Conservation (phyloP, 129 eudicot species). For the Sambucus nigra region DNA sequence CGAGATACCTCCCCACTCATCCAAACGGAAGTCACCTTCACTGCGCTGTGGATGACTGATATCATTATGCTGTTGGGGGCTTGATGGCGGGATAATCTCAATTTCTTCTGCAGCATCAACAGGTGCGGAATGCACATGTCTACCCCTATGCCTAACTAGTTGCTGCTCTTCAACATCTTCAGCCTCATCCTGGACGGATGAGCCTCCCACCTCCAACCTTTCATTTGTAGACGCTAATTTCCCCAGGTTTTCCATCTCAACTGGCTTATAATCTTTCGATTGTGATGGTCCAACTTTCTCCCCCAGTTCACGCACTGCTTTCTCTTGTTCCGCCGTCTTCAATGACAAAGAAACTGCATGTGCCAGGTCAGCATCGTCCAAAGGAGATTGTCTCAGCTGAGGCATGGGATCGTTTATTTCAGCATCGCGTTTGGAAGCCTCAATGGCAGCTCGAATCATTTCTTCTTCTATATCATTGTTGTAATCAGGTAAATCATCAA, state of each 20-base stretch:
- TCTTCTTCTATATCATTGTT: conserved; percentile 78
- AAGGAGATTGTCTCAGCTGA: conserved; percentile 33
- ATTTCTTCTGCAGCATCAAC: conserved; percentile 31
- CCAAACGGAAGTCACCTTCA: conserved; percentile 45
- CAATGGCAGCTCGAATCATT: conserved; percentile 96
- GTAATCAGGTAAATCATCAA: conserved; percentile 49
- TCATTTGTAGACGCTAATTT: conserved; percentile 30
- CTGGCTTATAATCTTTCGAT: conserved; percentile 22
- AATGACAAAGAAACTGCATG: conserved; percentile 81
- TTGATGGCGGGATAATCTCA: conserved; percentile 33
- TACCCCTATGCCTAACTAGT: conserved; percentile 66
- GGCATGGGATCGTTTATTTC: conserved; percentile 30
- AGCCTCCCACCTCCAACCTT: conserved; percentile 53
- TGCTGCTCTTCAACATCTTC: conserved; percentile 72
- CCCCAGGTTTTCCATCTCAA: conserved; percentile 31
- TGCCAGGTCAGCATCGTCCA: conserved; percentile 69
- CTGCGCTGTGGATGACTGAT: conserved; percentile 19
- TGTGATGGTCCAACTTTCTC: conserved; percentile 40
- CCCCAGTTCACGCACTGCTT: conserved; percentile 28
- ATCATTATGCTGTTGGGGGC: conserved; percentile 29
- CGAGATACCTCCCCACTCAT: conserved; percentile 97
- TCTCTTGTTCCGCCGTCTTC: conserved; percentile 73
- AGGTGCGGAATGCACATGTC: conserved; percentile 38
- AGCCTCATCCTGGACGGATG: conserved; percentile 52
- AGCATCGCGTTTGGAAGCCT: conserved; percentile 89